Conservation (phyloP, 2,329 filamentous ascomycete species). For the Phyllachora maydis region DNA sequence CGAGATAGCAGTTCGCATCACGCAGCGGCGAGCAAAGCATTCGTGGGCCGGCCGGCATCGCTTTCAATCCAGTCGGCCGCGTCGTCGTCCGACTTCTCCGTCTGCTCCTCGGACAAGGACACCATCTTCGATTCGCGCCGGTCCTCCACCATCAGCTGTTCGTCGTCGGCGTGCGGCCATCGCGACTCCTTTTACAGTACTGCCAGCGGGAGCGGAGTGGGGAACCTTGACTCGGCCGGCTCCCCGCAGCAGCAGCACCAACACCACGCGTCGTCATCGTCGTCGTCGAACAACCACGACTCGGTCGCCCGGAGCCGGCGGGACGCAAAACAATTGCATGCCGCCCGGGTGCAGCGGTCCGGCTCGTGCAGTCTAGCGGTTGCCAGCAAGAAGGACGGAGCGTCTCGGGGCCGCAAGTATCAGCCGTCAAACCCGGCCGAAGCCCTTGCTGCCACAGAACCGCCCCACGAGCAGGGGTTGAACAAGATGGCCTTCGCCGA, state of each 20-base stretch:
- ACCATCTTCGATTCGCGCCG: conserved; percentile 10
- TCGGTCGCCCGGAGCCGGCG: conserved; percentile 16
- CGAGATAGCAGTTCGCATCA: background rate
- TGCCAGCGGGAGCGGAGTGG: no score
- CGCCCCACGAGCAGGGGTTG: conserved; percentile 25
- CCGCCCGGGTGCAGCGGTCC: conserved; percentile 23
- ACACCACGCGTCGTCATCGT: no score
- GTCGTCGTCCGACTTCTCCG: conserved; percentile 9
- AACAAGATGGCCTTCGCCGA: conserved; percentile 42
- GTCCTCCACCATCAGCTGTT: conserved; percentile 10
- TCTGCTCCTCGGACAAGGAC: conserved; percentile 6
- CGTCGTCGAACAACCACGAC: no score
- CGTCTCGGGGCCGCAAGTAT: conserved; percentile 12
- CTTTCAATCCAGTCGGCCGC: conserved; percentile 10
- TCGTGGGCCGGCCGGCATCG: conserved; percentile 6
- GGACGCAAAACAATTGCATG: conserved; percentile 27
- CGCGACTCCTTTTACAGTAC: background rate
- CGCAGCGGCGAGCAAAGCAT: background rate
- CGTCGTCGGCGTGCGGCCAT: conserved; percentile 5
- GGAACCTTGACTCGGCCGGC: no score
- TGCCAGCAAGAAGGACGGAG: conserved; percentile 9
- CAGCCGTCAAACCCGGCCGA: conserved; percentile 15
- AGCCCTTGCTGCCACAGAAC: conserved; percentile 22
- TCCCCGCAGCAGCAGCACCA: conserved; percentile 3
- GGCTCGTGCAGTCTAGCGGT: conserved; percentile 14